These are phyloP conservation scores for Sporothrix protearum DNA, from an alignment of 2,329 filamentous ascomycete species.

Conservation along the genomic window DNA sequence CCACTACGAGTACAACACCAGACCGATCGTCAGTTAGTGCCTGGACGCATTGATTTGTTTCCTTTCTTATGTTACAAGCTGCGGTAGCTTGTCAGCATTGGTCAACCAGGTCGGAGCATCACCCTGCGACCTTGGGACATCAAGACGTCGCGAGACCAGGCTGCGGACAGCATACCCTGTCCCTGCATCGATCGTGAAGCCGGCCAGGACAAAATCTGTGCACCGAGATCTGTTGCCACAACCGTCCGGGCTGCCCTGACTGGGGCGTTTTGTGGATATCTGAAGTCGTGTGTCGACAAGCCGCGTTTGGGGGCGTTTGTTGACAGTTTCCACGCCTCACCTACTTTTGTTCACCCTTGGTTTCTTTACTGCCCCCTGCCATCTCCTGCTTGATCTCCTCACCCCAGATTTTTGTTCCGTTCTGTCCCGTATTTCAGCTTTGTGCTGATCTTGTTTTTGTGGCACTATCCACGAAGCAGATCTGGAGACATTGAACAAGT, in stretches of 20 bases:
- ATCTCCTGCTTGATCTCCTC: background rate
- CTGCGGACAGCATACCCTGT: background rate
- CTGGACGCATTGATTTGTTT: constrained; percentile 6
- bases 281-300: background rate
- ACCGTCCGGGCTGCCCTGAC: background rate
- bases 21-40: background rate
- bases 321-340: background rate
- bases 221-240: background rate
- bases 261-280: background rate
- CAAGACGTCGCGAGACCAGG: background rate
- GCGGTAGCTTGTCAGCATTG: background rate
- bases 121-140: background rate
- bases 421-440: background rate
- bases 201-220: background rate
- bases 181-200: background rate
- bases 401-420: background rate
- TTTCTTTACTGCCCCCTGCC: background rate
- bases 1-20: background rate
- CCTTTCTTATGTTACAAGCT: background rate
- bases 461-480: background rate
- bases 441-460: constrained; percentile 5
- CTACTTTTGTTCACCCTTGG: background rate
- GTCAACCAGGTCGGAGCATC: background rate
- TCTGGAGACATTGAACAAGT: constrained; percentile 1
- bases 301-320: background rate